These are phyloP conservation scores for Nadsonia fulvescens DNA, from an alignment of 805 yeast genomes.

Conservation along the genomic window DNA sequence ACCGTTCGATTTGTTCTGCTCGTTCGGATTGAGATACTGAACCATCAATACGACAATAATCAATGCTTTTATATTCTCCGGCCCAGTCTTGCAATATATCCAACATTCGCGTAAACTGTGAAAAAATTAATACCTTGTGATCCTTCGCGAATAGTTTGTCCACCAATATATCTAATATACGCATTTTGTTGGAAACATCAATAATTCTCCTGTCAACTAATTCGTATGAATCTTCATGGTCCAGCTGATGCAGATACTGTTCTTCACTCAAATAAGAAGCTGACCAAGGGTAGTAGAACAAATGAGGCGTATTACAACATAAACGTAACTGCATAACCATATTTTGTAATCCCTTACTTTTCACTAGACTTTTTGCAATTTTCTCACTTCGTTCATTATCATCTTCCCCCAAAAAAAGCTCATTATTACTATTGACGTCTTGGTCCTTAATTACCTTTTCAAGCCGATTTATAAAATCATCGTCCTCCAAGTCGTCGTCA, in stretches of 20 bases:
- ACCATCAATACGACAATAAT: conserved; percentile 59
- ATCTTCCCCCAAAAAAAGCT: too few species aligned
- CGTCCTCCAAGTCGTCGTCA: conserved; percentile 10
- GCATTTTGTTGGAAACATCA: conserved; percentile 55
- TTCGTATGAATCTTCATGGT: too few species aligned
- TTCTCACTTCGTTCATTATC: conserved; percentile 9
- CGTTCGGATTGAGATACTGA: conserved; percentile 47
- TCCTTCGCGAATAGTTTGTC: conserved; percentile 27
- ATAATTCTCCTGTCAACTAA: conserved; percentile 26
- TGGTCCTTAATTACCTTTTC: conserved; percentile 5
- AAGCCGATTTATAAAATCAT: conserved; percentile 12
- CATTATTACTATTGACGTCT: conserved; percentile 1
- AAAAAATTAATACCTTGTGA: conserved; percentile 66
- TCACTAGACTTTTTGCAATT: conserved; percentile 23
- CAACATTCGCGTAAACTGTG: conserved; percentile 74
- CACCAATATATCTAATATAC: conserved; percentile 45
- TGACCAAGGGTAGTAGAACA: conserved; percentile 64
- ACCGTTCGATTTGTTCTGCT: conserved; percentile 40
- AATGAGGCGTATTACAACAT: conserved; percentile 71
- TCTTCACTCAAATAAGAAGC: too few species aligned
- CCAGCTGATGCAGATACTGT: too few species aligned
- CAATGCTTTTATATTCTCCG: conserved; percentile 28
- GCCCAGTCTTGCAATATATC: conserved; percentile 69
- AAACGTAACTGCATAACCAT: conserved; percentile 70
- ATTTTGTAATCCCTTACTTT: conserved; percentile 40